A percentile compares a stretch with the other conserved stretches of the same genome.
Evolutionary conservation across 441 rosid genomes (phyloP).

Genomic region (Eutrema salsugineum): DNA sequence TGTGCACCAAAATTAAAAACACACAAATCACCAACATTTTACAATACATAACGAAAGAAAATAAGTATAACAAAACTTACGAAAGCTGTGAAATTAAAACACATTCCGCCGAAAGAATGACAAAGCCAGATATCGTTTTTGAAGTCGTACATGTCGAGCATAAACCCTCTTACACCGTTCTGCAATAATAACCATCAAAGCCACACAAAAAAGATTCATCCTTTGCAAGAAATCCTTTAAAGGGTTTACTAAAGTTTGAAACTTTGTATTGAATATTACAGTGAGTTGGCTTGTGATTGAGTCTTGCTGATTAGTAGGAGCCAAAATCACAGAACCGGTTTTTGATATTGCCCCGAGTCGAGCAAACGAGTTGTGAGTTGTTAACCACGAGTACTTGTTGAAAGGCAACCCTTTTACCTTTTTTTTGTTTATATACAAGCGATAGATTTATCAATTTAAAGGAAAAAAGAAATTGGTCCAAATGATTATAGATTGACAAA

Average conservation of each 20-base stretch:
- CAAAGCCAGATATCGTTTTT: constrained; percentile 62
- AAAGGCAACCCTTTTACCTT: constrained; percentile 48
- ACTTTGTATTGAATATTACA: constrained; percentile 28
- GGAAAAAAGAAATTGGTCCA: not conserved
- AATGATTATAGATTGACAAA: not conserved
- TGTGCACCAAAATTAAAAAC: not conserved
- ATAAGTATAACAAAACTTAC: constrained; percentile 35
- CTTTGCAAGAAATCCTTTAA: constrained; percentile 38
- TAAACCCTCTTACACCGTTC: constrained; percentile 73
- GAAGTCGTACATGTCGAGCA: constrained; percentile 70
- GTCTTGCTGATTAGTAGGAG: constrained; percentile 64
- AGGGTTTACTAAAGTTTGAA: constrained; percentile 23
- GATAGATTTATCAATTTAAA: not conserved
- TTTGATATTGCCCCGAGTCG: constrained; percentile 41
- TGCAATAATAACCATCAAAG: constrained; percentile 27
- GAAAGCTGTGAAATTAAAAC: constrained; percentile 59
- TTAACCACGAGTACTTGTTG: constrained; percentile 65
- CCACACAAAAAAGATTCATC: not conserved
- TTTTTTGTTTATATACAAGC: not conserved
- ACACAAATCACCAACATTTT: constrained; percentile 1
- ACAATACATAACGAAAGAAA: not conserved
- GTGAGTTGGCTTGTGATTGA: constrained; percentile 54
- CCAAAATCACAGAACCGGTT: constrained; percentile 45
- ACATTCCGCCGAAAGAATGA: constrained; percentile 56
- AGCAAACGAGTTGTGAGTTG: constrained; percentile 69